Conservation (phyloP, 345 rosid species). For the Salix arbutifolia region DNA sequence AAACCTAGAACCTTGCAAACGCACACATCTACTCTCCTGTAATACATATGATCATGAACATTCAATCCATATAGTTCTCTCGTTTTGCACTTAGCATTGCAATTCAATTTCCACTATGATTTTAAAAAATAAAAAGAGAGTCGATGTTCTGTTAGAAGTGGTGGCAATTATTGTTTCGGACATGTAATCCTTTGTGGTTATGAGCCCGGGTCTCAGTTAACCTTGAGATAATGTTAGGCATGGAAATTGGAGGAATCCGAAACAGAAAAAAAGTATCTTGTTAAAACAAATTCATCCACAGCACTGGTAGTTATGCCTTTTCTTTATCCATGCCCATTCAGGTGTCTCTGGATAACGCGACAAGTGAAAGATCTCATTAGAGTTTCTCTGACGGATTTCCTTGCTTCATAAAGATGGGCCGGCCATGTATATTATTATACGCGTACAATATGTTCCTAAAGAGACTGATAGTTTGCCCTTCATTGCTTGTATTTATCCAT, state of each 20-base stretch:
- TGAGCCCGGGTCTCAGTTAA: background rate
- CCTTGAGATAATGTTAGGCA: background rate
- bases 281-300: background rate
- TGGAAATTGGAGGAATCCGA: background rate
- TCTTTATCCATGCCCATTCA: conserved; percentile 4
- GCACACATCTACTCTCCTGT: background rate
- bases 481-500: conserved; percentile 1
- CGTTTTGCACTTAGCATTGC: background rate
- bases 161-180: background rate
- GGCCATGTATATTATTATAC: background rate
- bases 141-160: background rate
- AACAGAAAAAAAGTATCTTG: background rate
- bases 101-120: background rate
- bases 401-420: background rate
- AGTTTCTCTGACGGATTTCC: background rate
- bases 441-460: conserved; percentile 1
- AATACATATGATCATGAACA: background rate
- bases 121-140: background rate
- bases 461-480: background rate
- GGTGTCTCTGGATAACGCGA: conserved; percentile 36
- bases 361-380: background rate
- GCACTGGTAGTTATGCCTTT: background rate
- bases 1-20: background rate
- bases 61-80: background rate
- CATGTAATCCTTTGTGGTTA: background rate